phyloP scores from a whole-genome alignment of 2,329 filamentous ascomycete species.

The Calonectria montana region DNA sequence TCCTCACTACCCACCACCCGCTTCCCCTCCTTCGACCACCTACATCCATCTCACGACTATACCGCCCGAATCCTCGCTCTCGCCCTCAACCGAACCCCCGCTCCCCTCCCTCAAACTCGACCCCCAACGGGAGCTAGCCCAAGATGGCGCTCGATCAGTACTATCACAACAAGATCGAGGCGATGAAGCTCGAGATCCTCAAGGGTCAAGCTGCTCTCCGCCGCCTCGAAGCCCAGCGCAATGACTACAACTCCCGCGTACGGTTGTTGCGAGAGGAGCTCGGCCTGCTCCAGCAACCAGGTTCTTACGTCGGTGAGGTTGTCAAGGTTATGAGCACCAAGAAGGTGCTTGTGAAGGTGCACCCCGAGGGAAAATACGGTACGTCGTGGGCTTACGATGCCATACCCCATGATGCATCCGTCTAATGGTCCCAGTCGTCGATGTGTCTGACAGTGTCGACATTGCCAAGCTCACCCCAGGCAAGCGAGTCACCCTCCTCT shows the following conservation, averaged over 20 bases:
- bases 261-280: conserved; percentile 95
- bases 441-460: conserved; percentile 94
- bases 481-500: conserved; percentile 96
- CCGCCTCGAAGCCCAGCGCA: conserved; percentile 95
- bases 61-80: conserved; percentile 12
- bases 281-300: conserved; percentile 94
- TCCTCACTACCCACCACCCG: conserved; percentile 20
- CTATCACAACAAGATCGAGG: conserved; percentile 99
- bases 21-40: not conserved
- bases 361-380: conserved; percentile 99
- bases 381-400: conserved; percentile 47
- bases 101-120: conserved; percentile 4
- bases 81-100: not conserved
- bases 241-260: conserved; percentile 99
- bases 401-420: not conserved
- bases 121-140: conserved; percentile 47
- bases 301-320: conserved; percentile 98
- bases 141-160: conserved; percentile 99
- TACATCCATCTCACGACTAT: conserved; percentile 16
- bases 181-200: conserved; percentile 99
- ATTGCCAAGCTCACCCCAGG: conserved; percentile 95
- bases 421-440: conserved; percentile 75
- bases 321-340: conserved; percentile 99
- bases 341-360: conserved; percentile 98
- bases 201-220: conserved; percentile 96